A percentile compares a stretch with the other conserved stretches of the same genome.
Conservation (phyloP, 306 rosid species). For the Geum urbanum region DNA sequence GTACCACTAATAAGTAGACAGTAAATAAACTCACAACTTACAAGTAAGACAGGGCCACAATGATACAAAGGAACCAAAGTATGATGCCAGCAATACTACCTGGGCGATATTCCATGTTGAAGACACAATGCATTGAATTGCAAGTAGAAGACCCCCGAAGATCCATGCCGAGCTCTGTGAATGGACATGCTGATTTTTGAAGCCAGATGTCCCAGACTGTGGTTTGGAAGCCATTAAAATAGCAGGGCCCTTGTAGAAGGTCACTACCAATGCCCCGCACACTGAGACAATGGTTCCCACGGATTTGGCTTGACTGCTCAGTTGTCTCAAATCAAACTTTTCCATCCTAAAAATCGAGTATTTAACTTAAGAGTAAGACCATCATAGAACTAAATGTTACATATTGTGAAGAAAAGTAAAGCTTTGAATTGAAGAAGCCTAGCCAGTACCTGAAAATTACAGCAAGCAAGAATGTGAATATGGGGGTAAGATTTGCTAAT, state of each 20-base stretch:
- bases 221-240: conserved; percentile 15
- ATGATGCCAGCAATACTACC: conserved; percentile 16
- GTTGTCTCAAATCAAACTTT: conserved; percentile 24
- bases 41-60: background rate
- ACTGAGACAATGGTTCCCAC: conserved; percentile 39
- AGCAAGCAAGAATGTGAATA: conserved; percentile 39
- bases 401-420: background rate
- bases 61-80: background rate
- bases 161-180: conserved; percentile 29
- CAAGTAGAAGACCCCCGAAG: conserved; percentile 36
- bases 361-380: background rate
- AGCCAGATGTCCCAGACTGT: background rate
- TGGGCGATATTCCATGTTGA: conserved; percentile 38
- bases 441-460: conserved; percentile 31
- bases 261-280: conserved; percentile 36
- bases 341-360: conserved; percentile 36
- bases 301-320: conserved; percentile 31
- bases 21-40: background rate
- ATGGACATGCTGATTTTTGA: background rate
- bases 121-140: conserved; percentile 27
- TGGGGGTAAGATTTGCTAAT: conserved; percentile 38
- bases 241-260: conserved; percentile 40
- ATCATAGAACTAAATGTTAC: background rate
- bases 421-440: conserved; percentile 13
- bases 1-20: background rate